Evolutionary conservation across 148 eudicot species (phyloP).

Genomic region (Diospyros lotus): DNA sequence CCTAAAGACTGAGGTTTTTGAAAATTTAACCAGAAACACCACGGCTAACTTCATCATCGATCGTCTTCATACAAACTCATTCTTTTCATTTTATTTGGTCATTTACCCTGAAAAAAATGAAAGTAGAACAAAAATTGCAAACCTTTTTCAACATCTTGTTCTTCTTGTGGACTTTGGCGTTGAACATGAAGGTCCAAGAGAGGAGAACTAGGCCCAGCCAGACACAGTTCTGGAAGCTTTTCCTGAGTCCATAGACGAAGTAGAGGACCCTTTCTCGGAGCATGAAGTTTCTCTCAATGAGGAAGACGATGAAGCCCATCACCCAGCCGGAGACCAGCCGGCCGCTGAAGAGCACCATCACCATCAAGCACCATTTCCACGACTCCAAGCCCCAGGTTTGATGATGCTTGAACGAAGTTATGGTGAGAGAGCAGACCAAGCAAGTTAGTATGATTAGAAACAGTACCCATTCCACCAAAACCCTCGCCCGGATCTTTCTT

Average conservation of each 20-base stretch:
- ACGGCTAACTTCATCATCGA: too few relatives aligned
- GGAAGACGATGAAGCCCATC: constrained; percentile 36
- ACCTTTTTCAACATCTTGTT: constrained; percentile 28
- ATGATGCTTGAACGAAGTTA: constrained; percentile 17
- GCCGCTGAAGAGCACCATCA: constrained; percentile 57
- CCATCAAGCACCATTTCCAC: constrained; percentile 71
- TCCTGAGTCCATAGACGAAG: constrained; percentile 58
- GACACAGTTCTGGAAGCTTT: constrained; percentile 52
- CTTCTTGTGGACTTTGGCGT: constrained; percentile 28
- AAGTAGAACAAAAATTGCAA: not conserved
- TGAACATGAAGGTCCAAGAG: constrained; percentile 56
- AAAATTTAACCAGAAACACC: too few relatives aligned
- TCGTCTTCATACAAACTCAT: too few relatives aligned
- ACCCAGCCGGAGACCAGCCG: constrained; percentile 59
- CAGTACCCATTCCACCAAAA: constrained; percentile 41
- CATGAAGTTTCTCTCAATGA: constrained; percentile 62
- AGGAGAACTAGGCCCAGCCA: constrained; percentile 63
- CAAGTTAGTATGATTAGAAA: constrained; percentile 32
- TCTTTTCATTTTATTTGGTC: too few relatives aligned
- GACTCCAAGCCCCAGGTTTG: constrained; percentile 33
- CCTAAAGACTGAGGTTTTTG: too few relatives aligned
- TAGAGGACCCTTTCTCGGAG: constrained; percentile 64
- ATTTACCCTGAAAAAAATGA: not conserved
- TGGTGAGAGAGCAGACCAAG: constrained; percentile 32
- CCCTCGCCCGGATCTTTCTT: constrained; percentile 27